Base-by-base conservation (phyloP, 768 basidiomycete genomes). In the Boletus pseudopeckii region DNA sequence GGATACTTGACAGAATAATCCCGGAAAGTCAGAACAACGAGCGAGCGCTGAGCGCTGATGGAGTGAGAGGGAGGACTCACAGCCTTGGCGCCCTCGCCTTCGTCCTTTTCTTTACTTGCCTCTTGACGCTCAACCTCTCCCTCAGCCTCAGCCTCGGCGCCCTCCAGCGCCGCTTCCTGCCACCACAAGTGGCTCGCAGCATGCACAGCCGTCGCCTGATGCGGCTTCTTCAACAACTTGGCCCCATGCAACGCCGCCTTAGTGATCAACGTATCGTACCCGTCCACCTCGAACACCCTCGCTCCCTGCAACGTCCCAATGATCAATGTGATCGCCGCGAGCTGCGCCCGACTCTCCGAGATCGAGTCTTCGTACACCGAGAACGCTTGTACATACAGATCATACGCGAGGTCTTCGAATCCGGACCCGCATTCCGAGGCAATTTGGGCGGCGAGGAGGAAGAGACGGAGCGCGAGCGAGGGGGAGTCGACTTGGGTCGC, bases 121-220 rank as follows among this genome's bases (percentile, higher is more conserved):
- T 56, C 65, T 38, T 54, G 48, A 65, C 10, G 41, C 18, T 62
- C 68, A 7, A 20, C 32, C 6, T 33, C 43, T 13, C 62, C 69
- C 1, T 50, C 65, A 0, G 8, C 48, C 58, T 55, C 64, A 9
- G 65, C 73, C 38, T 80, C 80, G 48, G 64, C 70, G 24, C 68
- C 75, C 14, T 78, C 83, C 22, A 70, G 67, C 0, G 71, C 67
- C 50, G 72, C 58, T 57, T 88, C 88, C 68, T 98, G 97, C 95
- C 95, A 99, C 96, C 96, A 99, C 61, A 99, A 74, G 73, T 99
- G 97, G 68, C 94, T 97, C 8, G 97, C 97, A 30, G 93, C 77
- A 45, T 90, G 85, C 20, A 98, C 97, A 5, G 96, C 97, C 9
- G 86, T 91, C 13, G 95, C 89, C 72, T 98, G 97, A 70, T 98